These are phyloP conservation scores for Phytopythium delawarense DNA, from an alignment of 352 stramenopile species.

Conservation along the genomic window DNA sequence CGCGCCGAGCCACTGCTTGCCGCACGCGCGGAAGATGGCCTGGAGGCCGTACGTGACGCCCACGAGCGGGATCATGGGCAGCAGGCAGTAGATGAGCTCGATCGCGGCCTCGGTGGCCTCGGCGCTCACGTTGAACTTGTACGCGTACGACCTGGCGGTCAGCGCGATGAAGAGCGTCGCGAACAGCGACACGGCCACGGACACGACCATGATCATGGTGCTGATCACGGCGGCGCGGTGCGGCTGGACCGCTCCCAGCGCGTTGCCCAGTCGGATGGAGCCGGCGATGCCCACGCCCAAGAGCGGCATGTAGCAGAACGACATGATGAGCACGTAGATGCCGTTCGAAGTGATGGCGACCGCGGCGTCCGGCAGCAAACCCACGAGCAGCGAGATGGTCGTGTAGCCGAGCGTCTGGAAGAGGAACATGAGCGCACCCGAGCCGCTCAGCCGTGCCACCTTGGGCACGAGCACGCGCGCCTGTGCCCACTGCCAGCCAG, in stretches of 20 bases:
- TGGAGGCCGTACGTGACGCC: conserved; percentile 21
- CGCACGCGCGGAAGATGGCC: conserved; percentile 23
- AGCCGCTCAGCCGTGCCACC: conserved; percentile 18
- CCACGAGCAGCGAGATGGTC: conserved; percentile 25
- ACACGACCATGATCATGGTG: conserved; percentile 13
- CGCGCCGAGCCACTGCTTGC: conserved; percentile 26
- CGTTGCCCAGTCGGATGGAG: conserved; percentile 33
- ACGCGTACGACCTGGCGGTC: conserved; percentile 15
- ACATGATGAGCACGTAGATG: conserved; percentile 26
- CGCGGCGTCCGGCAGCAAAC: conserved; percentile 26
- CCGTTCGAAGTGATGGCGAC: conserved; percentile 29
- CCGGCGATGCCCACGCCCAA: conserved; percentile 22
- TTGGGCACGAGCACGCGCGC: conserved; percentile 21
- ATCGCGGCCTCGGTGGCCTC: conserved; percentile 12
- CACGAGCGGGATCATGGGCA: conserved; percentile 20
- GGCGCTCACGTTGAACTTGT: conserved; percentile 17
- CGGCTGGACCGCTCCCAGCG: conserved; percentile 24
- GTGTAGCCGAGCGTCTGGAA: conserved; percentile 26
- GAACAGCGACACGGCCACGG: conserved; percentile 13
- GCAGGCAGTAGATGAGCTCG: conserved; percentile 11
- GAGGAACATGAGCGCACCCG: conserved; percentile 25
- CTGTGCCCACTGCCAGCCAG: conserved; percentile 22
- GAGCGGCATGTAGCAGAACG: conserved; percentile 27
- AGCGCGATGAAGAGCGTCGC: conserved; percentile 12
- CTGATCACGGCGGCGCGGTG: no score